Evolutionary conservation across 2,329 filamentous ascomycete genomes (phyloP), one percentile per base, ranked within the genome.

Genomic region (Leptoxyphium fumago): DNA sequence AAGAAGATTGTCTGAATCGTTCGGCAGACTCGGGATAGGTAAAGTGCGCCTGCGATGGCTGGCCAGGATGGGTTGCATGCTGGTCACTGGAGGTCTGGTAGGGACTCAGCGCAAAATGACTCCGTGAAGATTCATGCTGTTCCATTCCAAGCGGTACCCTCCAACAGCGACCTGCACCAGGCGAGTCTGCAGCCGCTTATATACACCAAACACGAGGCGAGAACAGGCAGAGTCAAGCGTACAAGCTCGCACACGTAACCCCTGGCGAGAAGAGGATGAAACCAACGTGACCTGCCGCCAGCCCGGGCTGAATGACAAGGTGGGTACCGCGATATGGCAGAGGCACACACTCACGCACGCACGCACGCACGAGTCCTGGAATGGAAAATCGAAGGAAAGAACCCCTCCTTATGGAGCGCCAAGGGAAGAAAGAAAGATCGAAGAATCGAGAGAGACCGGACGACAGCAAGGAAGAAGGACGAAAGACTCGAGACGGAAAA

Each of bases 1-100:
- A 61, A 49, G 65, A 62, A 48, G 64, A 51, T 52, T 70, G 67
- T 52, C 68, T 61, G 57, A 66, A 72, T 52, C 70, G 65, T 50
- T 72, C 70, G 52, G 64, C 60, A 43, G 66, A 61, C 51, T 61
- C 65, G 50, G 64, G 64, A 53, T 66, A 60, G 44, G 60, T 61
- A 52, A 68, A 68, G 51, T 64, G 63, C 7, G 38, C 17, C 11
- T 40, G 14, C 21, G 38, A 15, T 14, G 13, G 38, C 13, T 13
- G 13, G 5, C 13, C 38, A 13, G 38, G 5, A 14, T 21, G 13
- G 13, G 38, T 21, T 40, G 38, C 38, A 13, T 45, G 62, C 53
- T 54, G 63, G 57, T 50, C 63, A 43, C 45, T 50, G 13, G 44
- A 42, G 30, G 28, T 34, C 39, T 53, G 54, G 45, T 58, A 59